Percentiles rank a stretch among this genome's conserved stretches.
phyloP scores from a whole-genome alignment of 1,139 yeast genomes.

The Saccharomycopsis phalli region DNA sequence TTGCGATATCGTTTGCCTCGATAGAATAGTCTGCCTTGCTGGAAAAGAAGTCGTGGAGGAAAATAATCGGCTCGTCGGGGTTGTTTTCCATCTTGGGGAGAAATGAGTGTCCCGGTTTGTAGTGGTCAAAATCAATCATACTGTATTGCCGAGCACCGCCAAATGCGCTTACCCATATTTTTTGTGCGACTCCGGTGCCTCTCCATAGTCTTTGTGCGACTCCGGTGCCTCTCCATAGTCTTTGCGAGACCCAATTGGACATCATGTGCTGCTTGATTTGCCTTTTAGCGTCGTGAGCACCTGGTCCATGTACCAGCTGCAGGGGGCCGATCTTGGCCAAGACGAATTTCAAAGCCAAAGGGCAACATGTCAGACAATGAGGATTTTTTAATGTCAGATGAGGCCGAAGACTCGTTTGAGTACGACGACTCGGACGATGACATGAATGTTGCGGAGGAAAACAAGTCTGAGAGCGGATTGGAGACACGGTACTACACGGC shows the following conservation, averaged over 20 bases:
- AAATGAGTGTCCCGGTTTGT: constrained; percentile 16
- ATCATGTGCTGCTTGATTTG: too few species aligned
- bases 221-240: too few species aligned
- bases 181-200: too few species aligned
- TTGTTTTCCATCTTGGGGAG: constrained; percentile 13
- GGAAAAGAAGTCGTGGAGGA: constrained; percentile 15
- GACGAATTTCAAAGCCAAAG: too few species aligned
- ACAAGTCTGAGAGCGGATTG: constrained; percentile 22
- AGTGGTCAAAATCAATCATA: too few species aligned
- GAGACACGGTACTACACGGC: constrained; percentile 55
- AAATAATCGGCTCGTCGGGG: constrained; percentile 19
- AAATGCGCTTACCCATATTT: too few species aligned
- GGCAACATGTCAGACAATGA: constrained; percentile 17
- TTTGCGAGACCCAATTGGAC: too few species aligned
- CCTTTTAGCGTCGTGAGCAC: too few species aligned
- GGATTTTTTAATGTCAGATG: constrained; percentile 21
- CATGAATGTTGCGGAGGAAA: constrained; percentile 9
- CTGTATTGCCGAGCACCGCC: too few species aligned
- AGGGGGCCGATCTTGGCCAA: too few species aligned
- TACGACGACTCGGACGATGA: constrained; percentile 20
- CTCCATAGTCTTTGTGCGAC: too few species aligned
- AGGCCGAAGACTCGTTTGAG: constrained; percentile 20
- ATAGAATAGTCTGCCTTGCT: constrained; percentile 1
- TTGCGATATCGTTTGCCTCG: constrained; percentile 18
- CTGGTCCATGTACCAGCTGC: too few species aligned